Conservation (phyloP, 257 asterid species). For the Salvia splendens region DNA sequence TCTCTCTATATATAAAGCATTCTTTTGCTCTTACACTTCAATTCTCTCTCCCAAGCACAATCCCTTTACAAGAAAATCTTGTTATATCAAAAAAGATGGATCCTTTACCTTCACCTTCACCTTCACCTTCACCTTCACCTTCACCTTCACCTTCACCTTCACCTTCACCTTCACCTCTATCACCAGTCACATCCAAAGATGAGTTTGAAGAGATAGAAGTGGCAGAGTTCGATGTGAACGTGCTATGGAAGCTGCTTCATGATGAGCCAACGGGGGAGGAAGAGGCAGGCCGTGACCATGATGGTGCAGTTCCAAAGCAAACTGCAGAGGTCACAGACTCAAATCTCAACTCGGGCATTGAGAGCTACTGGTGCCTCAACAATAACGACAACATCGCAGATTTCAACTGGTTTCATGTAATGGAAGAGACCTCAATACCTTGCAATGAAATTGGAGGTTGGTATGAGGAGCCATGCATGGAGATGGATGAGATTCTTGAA, state of each 20-base stretch:
- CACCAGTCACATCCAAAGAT: constrained; percentile 27
- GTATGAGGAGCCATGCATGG: constrained; percentile 35
- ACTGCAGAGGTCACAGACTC: constrained; percentile 9
- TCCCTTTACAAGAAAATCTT: background rate
- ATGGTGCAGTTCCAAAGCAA: constrained; percentile 24
- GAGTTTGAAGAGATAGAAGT: constrained; percentile 45
- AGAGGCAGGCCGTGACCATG: constrained; percentile 8
- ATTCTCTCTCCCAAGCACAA: constrained; percentile 20
- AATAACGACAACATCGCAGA: constrained; percentile 4
- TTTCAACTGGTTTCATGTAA: constrained; percentile 35
- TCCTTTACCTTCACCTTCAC: constrained; percentile 27
- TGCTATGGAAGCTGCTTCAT: constrained; percentile 41
- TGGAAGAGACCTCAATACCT: constrained; percentile 33
- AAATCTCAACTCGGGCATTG: background rate
- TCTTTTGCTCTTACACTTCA: constrained; percentile 16
- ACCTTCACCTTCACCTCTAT: constrained; percentile 30
- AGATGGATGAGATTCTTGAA: constrained; percentile 42
- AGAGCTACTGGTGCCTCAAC: constrained; percentile 27
- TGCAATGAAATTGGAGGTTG: constrained; percentile 36
- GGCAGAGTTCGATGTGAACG: constrained; percentile 40
- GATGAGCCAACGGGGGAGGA: constrained; percentile 38
- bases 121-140: constrained; percentile 33
- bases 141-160: constrained; percentile 34
- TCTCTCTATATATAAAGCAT: constrained; percentile 29
- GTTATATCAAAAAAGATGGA: constrained; percentile 34